These are phyloP conservation scores for Macrophomina tecta DNA, from an alignment of 2,329 filamentous ascomycete species.

Conservation along the genomic window DNA sequence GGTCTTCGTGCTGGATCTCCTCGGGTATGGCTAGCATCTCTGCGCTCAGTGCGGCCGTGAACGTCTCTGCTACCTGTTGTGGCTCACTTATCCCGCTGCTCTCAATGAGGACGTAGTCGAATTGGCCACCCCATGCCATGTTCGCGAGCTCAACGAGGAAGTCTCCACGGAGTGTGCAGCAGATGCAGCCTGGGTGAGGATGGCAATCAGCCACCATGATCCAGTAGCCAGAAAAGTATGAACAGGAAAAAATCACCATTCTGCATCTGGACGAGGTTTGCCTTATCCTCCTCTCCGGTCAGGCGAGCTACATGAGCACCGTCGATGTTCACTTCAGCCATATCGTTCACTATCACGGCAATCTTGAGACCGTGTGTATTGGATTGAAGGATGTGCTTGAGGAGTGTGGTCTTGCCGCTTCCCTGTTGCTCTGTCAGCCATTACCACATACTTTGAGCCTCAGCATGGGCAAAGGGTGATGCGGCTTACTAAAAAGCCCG, in stretches of 20 bases:
- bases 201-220: background rate
- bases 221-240: background rate
- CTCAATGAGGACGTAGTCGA: conserved; percentile 76
- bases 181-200: conserved; percentile 64
- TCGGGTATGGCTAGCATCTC: conserved; percentile 56
- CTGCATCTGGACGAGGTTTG: conserved; percentile 71
- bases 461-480: background rate
- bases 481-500: conserved; percentile 61
- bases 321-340: conserved; percentile 67
- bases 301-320: conserved; percentile 66
- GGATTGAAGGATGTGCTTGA: conserved; percentile 71
- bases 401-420: conserved; percentile 73
- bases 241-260: conserved; percentile 50
- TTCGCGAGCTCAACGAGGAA: conserved; percentile 72
- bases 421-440: conserved; percentile 52
- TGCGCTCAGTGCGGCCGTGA: conserved; percentile 59
- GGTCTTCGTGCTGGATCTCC: conserved; percentile 51
- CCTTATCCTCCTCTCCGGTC: conserved; percentile 48
- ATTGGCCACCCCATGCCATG: conserved; percentile 64
- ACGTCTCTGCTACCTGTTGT: conserved; percentile 76
- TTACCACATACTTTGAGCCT: background rate
- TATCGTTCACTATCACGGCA: conserved; percentile 76
- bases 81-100: conserved; percentile 75
- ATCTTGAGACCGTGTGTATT: conserved; percentile 70
- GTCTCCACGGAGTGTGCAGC: conserved; percentile 75